Percentiles rank a stretch among this genome's conserved stretches.
These are phyloP conservation scores for Gastrodia elata DNA, from an alignment of 106 monocot genomes.

Conservation along the genomic window DNA sequence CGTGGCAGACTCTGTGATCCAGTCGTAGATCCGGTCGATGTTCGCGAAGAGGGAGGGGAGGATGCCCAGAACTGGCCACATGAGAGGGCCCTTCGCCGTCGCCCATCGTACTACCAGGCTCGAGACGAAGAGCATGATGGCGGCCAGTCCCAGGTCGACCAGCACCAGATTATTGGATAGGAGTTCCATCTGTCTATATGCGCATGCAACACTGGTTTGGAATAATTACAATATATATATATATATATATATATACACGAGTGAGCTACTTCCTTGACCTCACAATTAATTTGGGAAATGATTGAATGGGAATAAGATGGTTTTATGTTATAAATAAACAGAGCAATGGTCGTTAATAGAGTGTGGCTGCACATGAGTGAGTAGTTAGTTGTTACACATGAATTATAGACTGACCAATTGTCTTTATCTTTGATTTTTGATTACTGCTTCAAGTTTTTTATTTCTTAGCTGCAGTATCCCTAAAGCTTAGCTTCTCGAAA, in stretches of 20 bases:
- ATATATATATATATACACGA: not conserved
- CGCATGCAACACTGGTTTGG: not conserved
- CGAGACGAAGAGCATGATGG: slow-evolving; percentile 28
- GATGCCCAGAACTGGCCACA: slow-evolving; percentile 72
- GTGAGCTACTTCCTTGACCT: not conserved
- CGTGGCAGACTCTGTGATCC: slow-evolving; percentile 32
- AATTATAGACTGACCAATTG: too few species aligned
- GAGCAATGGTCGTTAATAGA: too few species aligned
- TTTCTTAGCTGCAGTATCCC: too few species aligned
- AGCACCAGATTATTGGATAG: not conserved
- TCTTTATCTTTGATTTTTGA: too few species aligned
- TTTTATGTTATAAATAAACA: too few species aligned
- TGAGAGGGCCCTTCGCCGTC: slow-evolving; percentile 48
- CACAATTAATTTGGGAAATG: not conserved
- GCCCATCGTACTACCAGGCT: slow-evolving; percentile 25
- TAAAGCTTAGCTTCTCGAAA: too few species aligned
- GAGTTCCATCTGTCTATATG: too few species aligned
- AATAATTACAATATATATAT: not conserved
- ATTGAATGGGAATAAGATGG: too few species aligned
- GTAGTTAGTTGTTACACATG: too few species aligned
- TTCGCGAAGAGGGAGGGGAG: slow-evolving; percentile 44
- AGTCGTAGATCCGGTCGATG: slow-evolving; percentile 50
- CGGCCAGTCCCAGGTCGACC: slow-evolving; percentile 27
- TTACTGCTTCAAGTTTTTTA: too few species aligned
- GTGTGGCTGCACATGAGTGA: too few species aligned